Evolutionary conservation across 2,329 filamentous ascomycete species (phyloP).

Genomic region (Colletotrichum simmondsii): DNA sequence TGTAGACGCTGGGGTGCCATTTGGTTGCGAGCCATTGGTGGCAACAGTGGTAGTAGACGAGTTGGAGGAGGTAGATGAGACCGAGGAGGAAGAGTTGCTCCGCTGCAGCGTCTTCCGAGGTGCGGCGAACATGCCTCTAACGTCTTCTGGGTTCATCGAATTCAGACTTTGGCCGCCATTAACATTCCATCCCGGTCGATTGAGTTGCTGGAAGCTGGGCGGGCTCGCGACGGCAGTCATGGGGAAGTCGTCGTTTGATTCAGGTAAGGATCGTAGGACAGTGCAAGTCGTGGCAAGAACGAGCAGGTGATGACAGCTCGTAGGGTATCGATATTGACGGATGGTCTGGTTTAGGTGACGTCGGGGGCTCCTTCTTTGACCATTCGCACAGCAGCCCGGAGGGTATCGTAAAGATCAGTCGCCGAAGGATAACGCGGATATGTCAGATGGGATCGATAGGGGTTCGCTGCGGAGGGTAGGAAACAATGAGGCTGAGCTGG

Average conservation of each 20-base stretch:
- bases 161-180: slow-evolving; percentile 63
- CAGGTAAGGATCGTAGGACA: slow-evolving; percentile 5
- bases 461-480: not conserved
- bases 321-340: not conserved
- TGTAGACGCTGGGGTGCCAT: slow-evolving; percentile 64
- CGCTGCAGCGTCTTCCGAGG: slow-evolving; percentile 88
- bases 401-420: slow-evolving; percentile 9
- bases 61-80: slow-evolving; percentile 72
- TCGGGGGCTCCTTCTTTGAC: slow-evolving; percentile 17
- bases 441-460: not conserved
- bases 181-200: slow-evolving; percentile 74
- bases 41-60: slow-evolving; percentile 73
- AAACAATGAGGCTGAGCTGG: slow-evolving; percentile 31
- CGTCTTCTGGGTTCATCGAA: slow-evolving; percentile 85
- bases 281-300: not conserved
- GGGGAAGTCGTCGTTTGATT: slow-evolving; percentile 46
- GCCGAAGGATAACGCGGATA: not conserved
- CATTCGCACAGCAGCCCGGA: slow-evolving; percentile 26
- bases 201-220: slow-evolving; percentile 71
- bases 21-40: slow-evolving; percentile 69
- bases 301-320: slow-evolving; percentile 19
- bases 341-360: slow-evolving; percentile 15
- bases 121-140: slow-evolving; percentile 83
- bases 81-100: slow-evolving; percentile 90
- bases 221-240: slow-evolving; percentile 78